Percentiles rank a stretch among this genome's conserved stretches.
Conservation (phyloP, 129 eudicot genomes). For the Flaveria trinervia region DNA sequence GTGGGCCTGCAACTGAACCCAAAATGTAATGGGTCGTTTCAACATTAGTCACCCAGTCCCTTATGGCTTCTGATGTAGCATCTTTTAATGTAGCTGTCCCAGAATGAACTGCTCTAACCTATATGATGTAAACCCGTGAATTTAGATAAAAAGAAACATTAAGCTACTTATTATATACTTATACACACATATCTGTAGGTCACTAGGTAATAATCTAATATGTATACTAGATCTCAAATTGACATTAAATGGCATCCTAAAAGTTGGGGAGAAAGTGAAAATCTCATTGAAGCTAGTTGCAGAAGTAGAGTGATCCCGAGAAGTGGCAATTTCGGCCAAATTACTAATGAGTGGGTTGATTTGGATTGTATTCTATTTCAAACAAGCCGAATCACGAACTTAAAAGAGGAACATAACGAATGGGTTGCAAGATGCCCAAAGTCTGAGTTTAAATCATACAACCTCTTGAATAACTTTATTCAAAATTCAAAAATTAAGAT, state of each 20-base stretch:
- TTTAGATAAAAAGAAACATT: neutral
- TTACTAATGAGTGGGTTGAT: neutral
- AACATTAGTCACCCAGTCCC: too few relatives aligned
- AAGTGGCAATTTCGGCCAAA: neutral
- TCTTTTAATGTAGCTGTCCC: conserved; percentile 90
- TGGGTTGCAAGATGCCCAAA: neutral
- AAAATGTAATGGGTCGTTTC: too few relatives aligned
- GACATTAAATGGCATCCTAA: neutral
- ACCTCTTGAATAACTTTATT: neutral
- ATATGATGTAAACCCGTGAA: neutral
- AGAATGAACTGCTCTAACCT: conserved; percentile 87
- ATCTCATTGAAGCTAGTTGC: neutral
- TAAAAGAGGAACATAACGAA: neutral
- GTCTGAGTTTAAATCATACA: neutral
- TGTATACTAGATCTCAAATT: too few relatives aligned
- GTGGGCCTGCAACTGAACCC: too few relatives aligned
- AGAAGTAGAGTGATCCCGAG: neutral
- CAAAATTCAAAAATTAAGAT: neutral
- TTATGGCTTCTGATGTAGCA: conserved; percentile 89
- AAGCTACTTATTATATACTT: neutral
- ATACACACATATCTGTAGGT: too few relatives aligned
- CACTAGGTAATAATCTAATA: too few relatives aligned
- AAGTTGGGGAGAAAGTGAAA: neutral
- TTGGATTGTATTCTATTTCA: neutral
- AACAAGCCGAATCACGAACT: neutral